Evolutionary conservation across 139 green algal genomes (phyloP), one percentile per base, ranked within the genome.

Genomic region (Pleodorina starrii): DNA sequence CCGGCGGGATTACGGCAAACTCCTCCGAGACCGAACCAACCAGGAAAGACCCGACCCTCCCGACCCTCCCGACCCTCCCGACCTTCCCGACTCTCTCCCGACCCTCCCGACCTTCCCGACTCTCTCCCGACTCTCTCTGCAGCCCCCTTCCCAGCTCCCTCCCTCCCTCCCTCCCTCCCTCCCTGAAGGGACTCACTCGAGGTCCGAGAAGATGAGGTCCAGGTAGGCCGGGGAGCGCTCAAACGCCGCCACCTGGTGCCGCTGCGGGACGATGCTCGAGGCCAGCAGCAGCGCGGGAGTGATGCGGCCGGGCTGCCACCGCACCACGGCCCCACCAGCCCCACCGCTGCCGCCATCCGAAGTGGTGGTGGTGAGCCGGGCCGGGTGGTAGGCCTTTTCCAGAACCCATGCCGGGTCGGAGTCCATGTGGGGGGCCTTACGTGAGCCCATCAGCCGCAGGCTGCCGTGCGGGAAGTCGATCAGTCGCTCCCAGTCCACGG

Each of bases 381-480:
- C 87, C 0, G 77, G 59, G 71, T 83, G 68, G 86, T 94, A 94
- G 38, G 42, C 85, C 89, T 94, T 95, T 48, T 94, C 91, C 1
- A 0, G 42, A 35, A 94, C 91, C 89, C 91, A 94, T 0, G 19
- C 51, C 10, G 92, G 92, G 85, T 94, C 92, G 9, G 6, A 51
- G 57, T 92, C 89, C 83, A 92, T 89, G 59, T 73, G 71, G 14
- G 46, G 60, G 0, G 86, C 48, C 84, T 95, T 95, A 17, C 78
- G 50, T 82, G 40, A 90, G 92, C 93, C 93, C 25, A 93, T 60
- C 32, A 96, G 42, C 14, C 93, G 90, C 40, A 96, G 84, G 86
- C 85, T 92, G 68, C 93, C 93, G 60, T 96, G 93, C 35, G 93
- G 92, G 40, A 85, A 92, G 85, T 96, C 93, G 9, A 96, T 78